phyloP scores from a whole-genome alignment of 1,139 yeast genomes.

The Yarrowia galli region DNA sequence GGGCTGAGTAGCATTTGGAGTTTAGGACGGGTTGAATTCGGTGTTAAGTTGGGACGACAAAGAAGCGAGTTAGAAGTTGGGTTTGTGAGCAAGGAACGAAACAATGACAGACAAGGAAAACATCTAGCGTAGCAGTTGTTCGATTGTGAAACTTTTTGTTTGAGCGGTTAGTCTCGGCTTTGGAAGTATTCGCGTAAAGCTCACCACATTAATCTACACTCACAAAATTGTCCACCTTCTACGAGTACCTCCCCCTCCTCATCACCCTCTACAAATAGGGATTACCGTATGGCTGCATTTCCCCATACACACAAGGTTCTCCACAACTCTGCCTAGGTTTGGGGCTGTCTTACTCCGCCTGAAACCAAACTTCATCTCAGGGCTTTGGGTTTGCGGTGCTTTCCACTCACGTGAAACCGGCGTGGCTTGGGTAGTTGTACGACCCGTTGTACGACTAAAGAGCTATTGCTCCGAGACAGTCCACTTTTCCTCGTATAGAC shows the following conservation, averaged over 20 bases:
- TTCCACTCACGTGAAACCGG: conserved; percentile 11
- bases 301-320: not conserved
- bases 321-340: not conserved
- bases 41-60: not conserved
- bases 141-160: too few species aligned
- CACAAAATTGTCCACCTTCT: too few species aligned
- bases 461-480: not conserved
- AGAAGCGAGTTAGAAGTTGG: not conserved
- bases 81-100: not conserved
- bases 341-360: not conserved
- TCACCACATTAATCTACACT: too few species aligned
- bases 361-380: conserved; percentile 5
- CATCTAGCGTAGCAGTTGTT: too few species aligned
- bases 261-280: too few species aligned
- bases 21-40: too few species aligned
- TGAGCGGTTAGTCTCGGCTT: not conserved
- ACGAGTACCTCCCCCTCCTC: too few species aligned
- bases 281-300: not conserved
- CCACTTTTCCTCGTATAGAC: not conserved
- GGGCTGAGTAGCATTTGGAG: not conserved
- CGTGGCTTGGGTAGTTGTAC: not conserved
- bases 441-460: too few species aligned
- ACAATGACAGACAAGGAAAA: not conserved
- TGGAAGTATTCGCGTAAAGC: too few species aligned
- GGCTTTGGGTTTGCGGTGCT: conserved; percentile 7